Evolutionary conservation across 768 basidiomycete genomes (phyloP).

Genomic region (Boletus bicolor): DNA sequence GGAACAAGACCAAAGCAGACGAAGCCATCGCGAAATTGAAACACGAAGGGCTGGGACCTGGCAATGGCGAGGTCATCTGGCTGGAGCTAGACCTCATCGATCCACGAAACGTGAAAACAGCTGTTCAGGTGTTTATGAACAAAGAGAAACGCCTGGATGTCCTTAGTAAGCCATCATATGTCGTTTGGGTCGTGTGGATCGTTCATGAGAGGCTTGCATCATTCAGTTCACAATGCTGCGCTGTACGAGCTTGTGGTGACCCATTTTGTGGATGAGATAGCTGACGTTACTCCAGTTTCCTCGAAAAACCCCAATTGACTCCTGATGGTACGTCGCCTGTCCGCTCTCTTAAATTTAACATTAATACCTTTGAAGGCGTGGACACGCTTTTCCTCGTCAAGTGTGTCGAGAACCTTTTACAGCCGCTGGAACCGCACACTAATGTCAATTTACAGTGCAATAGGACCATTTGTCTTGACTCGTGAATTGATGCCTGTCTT

Average conservation of each 20-base stretch:
- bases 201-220: background rate
- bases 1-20: constrained; percentile 43
- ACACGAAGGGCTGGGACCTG: constrained; percentile 40
- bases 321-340: constrained; percentile 24
- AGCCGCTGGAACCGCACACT: background rate
- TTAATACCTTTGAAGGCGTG: constrained; percentile 31
- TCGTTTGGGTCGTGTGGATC: background rate
- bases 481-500: constrained; percentile 51
- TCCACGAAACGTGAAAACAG: constrained; percentile 43
- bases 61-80: constrained; percentile 47
- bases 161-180: constrained; percentile 36
- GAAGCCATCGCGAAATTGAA: constrained; percentile 48
- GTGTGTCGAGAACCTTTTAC: constrained; percentile 23
- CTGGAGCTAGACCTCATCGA: constrained; percentile 51
- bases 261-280: background rate
- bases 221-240: constrained; percentile 55
- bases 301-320: constrained; percentile 20
- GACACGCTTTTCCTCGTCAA: constrained; percentile 43
- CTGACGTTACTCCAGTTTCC: constrained; percentile 16
- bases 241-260: constrained; percentile 32
- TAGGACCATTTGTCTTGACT: constrained; percentile 57
- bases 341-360: background rate
- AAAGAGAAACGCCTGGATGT: constrained; percentile 55
- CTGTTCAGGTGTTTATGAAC: constrained; percentile 48
- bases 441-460: constrained; percentile 32